Percentiles rank a stretch among this genome's conserved stretches.
Conservation (phyloP, 1,284 basidiomycete genomes). For the Athelia sp. region DNA sequence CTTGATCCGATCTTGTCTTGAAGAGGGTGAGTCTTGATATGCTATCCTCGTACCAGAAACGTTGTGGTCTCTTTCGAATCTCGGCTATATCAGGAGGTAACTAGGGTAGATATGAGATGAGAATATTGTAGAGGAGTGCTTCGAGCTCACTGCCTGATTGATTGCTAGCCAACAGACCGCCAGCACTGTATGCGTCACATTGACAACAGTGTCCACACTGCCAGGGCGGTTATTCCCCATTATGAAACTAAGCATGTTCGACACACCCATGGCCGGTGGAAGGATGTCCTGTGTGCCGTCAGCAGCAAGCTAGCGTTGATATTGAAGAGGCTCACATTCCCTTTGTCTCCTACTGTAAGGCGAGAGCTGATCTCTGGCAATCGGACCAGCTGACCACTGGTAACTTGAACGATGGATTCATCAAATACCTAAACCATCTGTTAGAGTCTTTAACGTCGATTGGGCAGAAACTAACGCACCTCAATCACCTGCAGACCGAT, state of each 20-base stretch:
- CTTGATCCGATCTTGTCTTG: constrained; percentile 53
- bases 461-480: constrained; percentile 23
- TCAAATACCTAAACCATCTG: constrained; percentile 72
- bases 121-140: constrained; percentile 1
- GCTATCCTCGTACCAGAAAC: constrained; percentile 71
- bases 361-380: constrained; percentile 74
- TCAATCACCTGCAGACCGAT: constrained; percentile 39
- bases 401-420: constrained; percentile 68
- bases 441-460: background rate
- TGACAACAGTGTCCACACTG: constrained; percentile 59
- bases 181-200: constrained; percentile 74
- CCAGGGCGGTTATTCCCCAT: constrained; percentile 38
- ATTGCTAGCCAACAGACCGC: constrained; percentile 87
- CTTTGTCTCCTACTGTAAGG: constrained; percentile 67
- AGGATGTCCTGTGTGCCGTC: constrained; percentile 53
- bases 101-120: constrained; percentile 30
- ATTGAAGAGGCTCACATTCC: constrained; percentile 40
- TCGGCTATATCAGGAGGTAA: constrained; percentile 52
- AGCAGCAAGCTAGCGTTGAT: constrained; percentile 6
- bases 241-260: constrained; percentile 42
- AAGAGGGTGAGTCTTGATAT: constrained; percentile 65
- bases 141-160: constrained; percentile 69
- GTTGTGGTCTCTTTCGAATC: constrained; percentile 58
- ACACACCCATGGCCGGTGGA: constrained; percentile 45
- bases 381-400: constrained; percentile 54